phyloP scores from a whole-genome alignment of 75 land plant genomes.

The Pinus albicaulis region DNA sequence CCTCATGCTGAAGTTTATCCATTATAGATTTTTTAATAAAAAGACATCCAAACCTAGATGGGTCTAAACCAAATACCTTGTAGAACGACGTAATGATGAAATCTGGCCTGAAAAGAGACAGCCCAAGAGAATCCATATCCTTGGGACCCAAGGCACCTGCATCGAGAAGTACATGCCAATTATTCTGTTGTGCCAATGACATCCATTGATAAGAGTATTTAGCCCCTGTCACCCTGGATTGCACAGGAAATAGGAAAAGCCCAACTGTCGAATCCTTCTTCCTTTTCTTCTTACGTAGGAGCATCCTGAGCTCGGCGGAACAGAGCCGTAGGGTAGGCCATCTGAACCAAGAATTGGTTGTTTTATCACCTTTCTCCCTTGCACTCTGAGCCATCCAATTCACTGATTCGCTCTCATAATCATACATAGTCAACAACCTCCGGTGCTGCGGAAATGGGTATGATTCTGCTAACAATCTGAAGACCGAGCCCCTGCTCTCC shows the following conservation, averaged over 20 bases:
- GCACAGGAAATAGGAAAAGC: constrained; percentile 83
- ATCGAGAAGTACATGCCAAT: constrained; percentile 91
- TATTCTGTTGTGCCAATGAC: constrained; percentile 80
- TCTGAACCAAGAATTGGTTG: constrained; percentile 54
- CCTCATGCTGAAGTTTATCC: constrained; percentile 53
- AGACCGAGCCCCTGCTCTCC: constrained; percentile 75
- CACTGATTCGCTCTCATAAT: constrained; percentile 87
- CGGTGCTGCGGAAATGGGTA: constrained; percentile 70
- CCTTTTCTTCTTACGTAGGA: constrained; percentile 55
- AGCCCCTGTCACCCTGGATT: constrained; percentile 78
- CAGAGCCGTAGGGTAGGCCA: constrained; percentile 76
- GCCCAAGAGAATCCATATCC: constrained; percentile 90
- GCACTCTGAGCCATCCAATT: constrained; percentile 77
- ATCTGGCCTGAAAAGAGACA: constrained; percentile 83
- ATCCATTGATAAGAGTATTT: constrained; percentile 95
- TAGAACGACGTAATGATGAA: constrained; percentile 88
- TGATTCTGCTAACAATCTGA: constrained; percentile 67
- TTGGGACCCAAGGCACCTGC: constrained; percentile 86
- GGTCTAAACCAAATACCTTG: constrained; percentile 82
- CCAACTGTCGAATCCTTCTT: constrained; percentile 65
- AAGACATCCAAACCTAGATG: constrained; percentile 90
- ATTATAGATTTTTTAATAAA: constrained; percentile 82
- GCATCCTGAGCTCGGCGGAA: constrained; percentile 58
- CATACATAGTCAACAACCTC: constrained; percentile 80
- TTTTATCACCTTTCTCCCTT: constrained; percentile 61